Percentiles rank a stretch among this genome's conserved stretches.
Evolutionary conservation across 2,329 filamentous ascomycete species (phyloP).

Genomic region (Parascedosporium putredinis): DNA sequence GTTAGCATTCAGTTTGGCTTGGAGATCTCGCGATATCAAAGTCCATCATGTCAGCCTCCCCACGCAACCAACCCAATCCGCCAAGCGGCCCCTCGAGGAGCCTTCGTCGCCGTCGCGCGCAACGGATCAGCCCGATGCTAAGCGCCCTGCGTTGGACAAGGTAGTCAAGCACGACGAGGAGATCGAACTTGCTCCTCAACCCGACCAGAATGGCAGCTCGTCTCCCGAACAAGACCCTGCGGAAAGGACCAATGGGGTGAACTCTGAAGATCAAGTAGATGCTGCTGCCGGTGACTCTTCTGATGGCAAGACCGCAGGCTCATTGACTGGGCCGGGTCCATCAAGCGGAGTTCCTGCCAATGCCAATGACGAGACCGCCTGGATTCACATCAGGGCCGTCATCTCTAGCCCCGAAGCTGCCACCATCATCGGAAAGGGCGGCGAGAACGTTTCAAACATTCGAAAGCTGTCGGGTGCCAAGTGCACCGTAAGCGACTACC

Average conservation of each 20-base stretch:
- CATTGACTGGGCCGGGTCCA: conserved; percentile 28
- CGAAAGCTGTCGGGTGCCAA: conserved; percentile 90
- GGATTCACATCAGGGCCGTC: conserved; percentile 94
- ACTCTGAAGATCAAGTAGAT: conserved; percentile 51
- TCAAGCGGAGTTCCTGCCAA: conserved; percentile 28
- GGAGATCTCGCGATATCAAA: not conserved
- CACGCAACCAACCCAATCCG: conserved; percentile 56
- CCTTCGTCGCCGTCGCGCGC: conserved; percentile 87
- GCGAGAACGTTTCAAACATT: conserved; percentile 97
- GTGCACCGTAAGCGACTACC: conserved; percentile 97
- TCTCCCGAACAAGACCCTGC: conserved; percentile 36
- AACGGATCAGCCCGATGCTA: conserved; percentile 91
- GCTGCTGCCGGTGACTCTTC: conserved; percentile 46
- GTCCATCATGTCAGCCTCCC: conserved; percentile 62
- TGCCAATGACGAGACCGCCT: conserved; percentile 79
- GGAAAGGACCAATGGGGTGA: conserved; percentile 39
- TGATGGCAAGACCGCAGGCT: conserved; percentile 29
- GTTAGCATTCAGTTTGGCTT: too few species aligned
- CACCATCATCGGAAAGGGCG: conserved; percentile 95
- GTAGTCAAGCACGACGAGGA: conserved; percentile 60
- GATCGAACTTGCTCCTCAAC: conserved; percentile 30
- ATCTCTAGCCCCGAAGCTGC: conserved; percentile 97
- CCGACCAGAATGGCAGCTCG: conserved; percentile 23
- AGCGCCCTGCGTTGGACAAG: conserved; percentile 93
- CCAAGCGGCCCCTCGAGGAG: conserved; percentile 93